These are phyloP conservation scores for Biscogniauxia marginata DNA, from an alignment of 2,329 filamentous ascomycete genomes.

Conservation along the genomic window DNA sequence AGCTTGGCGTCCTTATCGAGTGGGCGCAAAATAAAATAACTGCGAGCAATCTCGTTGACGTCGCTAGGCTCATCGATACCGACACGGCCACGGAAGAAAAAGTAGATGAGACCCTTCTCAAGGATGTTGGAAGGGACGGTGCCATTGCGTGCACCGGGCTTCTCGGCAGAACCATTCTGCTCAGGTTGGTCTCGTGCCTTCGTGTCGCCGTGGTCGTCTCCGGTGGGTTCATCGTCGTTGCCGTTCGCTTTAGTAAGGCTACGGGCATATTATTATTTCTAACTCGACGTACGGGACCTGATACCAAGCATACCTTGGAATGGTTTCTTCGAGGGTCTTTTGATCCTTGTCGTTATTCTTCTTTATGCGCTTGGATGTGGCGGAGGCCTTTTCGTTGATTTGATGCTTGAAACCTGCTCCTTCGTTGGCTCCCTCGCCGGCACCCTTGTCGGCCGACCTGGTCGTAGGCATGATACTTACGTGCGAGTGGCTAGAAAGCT, in stretches of 20 bases:
- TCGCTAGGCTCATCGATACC: constrained; percentile 67
- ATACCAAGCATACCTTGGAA: constrained; percentile 37
- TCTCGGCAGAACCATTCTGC: constrained; percentile 26
- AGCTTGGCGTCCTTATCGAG: constrained; percentile 69
- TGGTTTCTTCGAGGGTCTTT: constrained; percentile 51
- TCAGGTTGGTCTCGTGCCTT: constrained; percentile 42
- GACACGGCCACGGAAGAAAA: constrained; percentile 81
- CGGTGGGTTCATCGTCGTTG: constrained; percentile 8
- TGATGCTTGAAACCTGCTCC: constrained; percentile 36
- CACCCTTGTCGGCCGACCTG: constrained; percentile 21
- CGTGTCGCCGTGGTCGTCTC: background rate
- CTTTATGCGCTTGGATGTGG: constrained; percentile 40
- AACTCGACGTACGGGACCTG: too few species aligned
- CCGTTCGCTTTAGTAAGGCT: constrained; percentile 27
- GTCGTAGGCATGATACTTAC: constrained; percentile 22
- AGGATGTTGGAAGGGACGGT: constrained; percentile 56
- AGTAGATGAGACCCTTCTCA: constrained; percentile 89
- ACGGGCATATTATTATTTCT: constrained; percentile 8
- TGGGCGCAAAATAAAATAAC: constrained; percentile 76
- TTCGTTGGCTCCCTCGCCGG: constrained; percentile 8
- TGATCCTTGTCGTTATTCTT: constrained; percentile 40
- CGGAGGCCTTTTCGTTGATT: constrained; percentile 30
- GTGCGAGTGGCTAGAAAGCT: too few species aligned
- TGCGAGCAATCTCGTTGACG: constrained; percentile 72
- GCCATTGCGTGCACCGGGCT: constrained; percentile 31